Base-by-base conservation (phyloP, 805 yeast species). In the Candida sakaeoensis region DNA sequence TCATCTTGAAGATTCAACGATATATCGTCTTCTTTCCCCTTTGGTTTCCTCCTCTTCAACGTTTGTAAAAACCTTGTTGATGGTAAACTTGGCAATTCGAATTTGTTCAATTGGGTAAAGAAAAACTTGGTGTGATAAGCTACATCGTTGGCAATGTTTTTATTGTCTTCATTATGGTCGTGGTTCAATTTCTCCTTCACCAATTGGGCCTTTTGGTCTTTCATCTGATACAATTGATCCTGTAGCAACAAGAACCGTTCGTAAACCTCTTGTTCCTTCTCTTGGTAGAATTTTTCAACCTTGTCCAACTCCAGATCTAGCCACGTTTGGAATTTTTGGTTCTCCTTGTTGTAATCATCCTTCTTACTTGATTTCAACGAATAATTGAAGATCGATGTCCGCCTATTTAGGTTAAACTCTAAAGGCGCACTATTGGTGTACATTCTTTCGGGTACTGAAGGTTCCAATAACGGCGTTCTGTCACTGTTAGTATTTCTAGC, bases 161-260 rank as follows among this genome's bases (percentile, higher is more conserved):
- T 31, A 15, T 28, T 23, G n/a, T 32, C 27, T 12, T 38, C 41
- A 13, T 21, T n/a, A 41, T 42, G 14, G 16, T 38, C 41, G 25
- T 43, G 45, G 8, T 15, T 27, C 8, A 32, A 30, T 23, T 46
- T 47, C 15, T 47, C 44, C 25, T 43, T 41, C 24, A 48, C 8
- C 12, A 53, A 35, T 16, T 46, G 38, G 1, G 39, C 32, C 41
- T 63, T 69, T 42, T 80, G 85, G 32, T 80, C 82, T 33, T 76
- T 68, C 40, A 84, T 55, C 49, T 80, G 82, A 41, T 72, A 72
- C 32, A 88, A 55, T 57, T 87, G 95, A 48, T 77, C 85, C 53
- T 83, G 85, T 16, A 87, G 53, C 3, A 81, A 52, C 9, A 79
- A 57, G 48, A 74, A 82, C 42, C 91, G 65, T 41, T 75, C 77